Conservation (phyloP, 2,329 filamentous ascomycete species). For the Dothideomycetidae sp. region DNA sequence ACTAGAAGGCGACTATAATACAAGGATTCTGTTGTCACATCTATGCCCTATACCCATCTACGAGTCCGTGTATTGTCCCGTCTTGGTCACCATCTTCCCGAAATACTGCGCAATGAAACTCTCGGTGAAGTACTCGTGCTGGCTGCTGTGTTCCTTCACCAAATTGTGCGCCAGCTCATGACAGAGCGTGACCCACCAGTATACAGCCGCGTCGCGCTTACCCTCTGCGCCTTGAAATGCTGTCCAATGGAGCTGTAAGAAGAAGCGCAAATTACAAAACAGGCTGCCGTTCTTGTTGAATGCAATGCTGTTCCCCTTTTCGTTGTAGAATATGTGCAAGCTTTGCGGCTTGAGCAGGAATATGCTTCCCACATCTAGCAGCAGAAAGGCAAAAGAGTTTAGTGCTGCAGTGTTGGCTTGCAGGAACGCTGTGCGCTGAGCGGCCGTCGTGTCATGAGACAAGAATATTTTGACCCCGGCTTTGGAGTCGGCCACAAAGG, state of each 20-base stretch:
- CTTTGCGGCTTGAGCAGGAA: conserved; percentile 56
- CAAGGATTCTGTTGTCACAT: no score
- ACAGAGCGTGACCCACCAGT: conserved; percentile 93
- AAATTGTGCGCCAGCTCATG: conserved; percentile 95
- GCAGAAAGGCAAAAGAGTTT: conserved; percentile 52
- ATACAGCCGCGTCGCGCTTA: conserved; percentile 56
- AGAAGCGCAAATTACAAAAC: conserved; percentile 89
- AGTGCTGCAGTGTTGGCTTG: conserved; percentile 45
- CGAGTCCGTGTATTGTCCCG: no score
- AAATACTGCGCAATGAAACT: conserved; percentile 69
- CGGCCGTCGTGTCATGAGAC: conserved; percentile 36
- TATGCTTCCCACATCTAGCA: conserved; percentile 54
- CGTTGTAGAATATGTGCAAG: conserved; percentile 80
- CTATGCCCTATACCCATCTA: background rate
- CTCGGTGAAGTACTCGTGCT: conserved; percentile 77
- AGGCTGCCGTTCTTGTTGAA: conserved; percentile 81
- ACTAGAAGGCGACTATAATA: no score
- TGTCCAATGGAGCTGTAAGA: conserved; percentile 56
- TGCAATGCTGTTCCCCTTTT: conserved; percentile 65
- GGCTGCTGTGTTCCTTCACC: conserved; percentile 59
- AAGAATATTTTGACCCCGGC: conserved; percentile 64
- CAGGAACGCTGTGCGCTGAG: conserved; percentile 44
- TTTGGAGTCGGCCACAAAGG: conserved; percentile 53
- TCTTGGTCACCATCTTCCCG: conserved; percentile 48
- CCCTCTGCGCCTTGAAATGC: conserved; percentile 31